These are phyloP conservation scores for Juglanconis sp. DNA, from an alignment of 2,329 filamentous ascomycete species.

Conservation along the genomic window DNA sequence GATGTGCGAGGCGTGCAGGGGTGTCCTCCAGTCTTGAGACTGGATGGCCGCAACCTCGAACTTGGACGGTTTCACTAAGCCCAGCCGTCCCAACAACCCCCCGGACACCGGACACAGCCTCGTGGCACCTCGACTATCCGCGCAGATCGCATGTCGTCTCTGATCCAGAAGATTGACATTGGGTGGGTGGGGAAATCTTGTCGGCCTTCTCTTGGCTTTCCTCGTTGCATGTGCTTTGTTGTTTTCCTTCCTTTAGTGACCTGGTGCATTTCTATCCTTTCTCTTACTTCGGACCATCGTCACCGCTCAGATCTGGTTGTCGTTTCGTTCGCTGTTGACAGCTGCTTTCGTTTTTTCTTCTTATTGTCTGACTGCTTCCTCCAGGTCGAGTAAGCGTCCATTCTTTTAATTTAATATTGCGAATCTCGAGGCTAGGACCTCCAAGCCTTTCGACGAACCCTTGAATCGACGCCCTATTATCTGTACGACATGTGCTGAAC, in stretches of 20 bases:
- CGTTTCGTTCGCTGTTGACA: background rate
- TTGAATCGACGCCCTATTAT: background rate
- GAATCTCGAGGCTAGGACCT: background rate
- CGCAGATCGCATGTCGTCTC: background rate
- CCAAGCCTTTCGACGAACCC: background rate
- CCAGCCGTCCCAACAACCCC: background rate
- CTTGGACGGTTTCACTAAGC: conserved; percentile 15
- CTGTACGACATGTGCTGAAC: background rate
- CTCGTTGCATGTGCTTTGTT: conserved; percentile 18
- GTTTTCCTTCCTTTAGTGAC: conserved; percentile 17
- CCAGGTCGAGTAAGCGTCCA: conserved; percentile 27
- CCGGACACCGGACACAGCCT: conserved; percentile 5
- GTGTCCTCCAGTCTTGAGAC: conserved; percentile 13
- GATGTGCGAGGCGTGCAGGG: conserved; percentile 2
- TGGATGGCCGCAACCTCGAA: conserved; percentile 16
- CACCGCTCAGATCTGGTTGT: conserved; percentile 7
- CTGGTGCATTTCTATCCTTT: conserved; percentile 21
- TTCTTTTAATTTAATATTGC: conserved; percentile 17
- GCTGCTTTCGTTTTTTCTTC: conserved; percentile 16
- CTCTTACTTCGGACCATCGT: conserved; percentile 7
- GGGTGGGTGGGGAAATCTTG: background rate
- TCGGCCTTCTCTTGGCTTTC: conserved; percentile 20
- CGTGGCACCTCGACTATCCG: conserved; percentile 7
- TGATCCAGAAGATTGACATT: background rate
- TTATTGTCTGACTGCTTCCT: conserved; percentile 17